phyloP scores from a whole-genome alignment of 768 basidiomycete genomes.

The Podaxis sp. region DNA sequence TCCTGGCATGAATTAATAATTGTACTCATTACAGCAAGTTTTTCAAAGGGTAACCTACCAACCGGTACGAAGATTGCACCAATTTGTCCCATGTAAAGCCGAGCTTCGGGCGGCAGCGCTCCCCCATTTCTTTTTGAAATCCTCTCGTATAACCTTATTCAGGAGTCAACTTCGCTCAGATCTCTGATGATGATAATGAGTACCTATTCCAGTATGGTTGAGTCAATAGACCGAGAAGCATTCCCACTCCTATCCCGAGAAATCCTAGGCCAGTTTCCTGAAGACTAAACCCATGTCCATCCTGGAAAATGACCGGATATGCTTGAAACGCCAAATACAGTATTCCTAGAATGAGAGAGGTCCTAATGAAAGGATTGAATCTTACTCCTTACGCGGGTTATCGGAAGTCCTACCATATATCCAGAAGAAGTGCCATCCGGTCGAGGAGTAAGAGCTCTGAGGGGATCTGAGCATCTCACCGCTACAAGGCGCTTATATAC shows the following conservation, averaged over 20 bases:
- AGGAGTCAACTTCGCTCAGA: neutral
- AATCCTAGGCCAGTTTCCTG: conserved; percentile 58
- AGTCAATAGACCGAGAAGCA: conserved; percentile 47
- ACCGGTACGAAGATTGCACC: conserved; percentile 69
- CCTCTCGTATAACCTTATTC: conserved; percentile 34
- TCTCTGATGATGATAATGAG: neutral
- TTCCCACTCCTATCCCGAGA: conserved; percentile 61
- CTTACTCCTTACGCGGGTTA: neutral
- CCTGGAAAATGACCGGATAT: conserved; percentile 53
- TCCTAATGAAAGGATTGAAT: neutral
- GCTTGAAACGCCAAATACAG: conserved; percentile 68
- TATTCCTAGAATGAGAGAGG: conserved; percentile 7
- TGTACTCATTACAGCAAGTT: conserved; percentile 21
- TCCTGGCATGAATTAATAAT: conserved; percentile 29
- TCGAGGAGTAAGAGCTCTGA: conserved; percentile 6
- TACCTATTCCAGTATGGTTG: conserved; percentile 60
- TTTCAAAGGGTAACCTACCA: conserved; percentile 36
- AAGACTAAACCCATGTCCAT: conserved; percentile 46
- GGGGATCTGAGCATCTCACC: neutral
- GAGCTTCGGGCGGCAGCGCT: conserved; percentile 61
- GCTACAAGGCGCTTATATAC: neutral
- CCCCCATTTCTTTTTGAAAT: conserved; percentile 40
- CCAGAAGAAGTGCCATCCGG: conserved; percentile 8
- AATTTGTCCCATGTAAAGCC: conserved; percentile 63
- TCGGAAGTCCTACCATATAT: neutral